Conservation (phyloP, 176 grass and related monocot species). For the Aegilops tauschii region DNA sequence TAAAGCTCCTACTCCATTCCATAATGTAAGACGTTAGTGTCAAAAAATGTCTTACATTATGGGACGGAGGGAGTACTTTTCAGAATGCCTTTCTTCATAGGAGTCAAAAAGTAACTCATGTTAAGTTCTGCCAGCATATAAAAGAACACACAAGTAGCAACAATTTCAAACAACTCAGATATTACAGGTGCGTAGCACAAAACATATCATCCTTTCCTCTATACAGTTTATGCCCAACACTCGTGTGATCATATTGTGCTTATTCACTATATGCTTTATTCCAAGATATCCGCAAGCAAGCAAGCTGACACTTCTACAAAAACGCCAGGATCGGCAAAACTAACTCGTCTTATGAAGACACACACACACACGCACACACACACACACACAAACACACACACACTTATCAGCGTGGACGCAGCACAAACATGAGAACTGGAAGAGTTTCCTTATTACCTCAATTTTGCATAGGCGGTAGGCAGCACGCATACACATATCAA, state of each 20-base stretch:
- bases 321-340: not conserved
- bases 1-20: not conserved
- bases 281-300: not conserved
- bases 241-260: not conserved
- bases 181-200: not conserved
- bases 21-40: too few relatives aligned
- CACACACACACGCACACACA: not conserved
- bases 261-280: conserved; percentile 6
- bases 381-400: not conserved
- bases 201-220: not conserved
- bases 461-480: not conserved
- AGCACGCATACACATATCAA: conserved; percentile 8
- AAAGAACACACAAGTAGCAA: not conserved
- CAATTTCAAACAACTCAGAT: not conserved
- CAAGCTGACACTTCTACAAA: not conserved
- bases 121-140: not conserved
- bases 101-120: not conserved
- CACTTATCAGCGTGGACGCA: not conserved
- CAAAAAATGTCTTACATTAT: too few relatives aligned
- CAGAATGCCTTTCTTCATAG: not conserved
- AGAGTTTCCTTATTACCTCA: not conserved
- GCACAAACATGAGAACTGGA: not conserved
- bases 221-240: not conserved
- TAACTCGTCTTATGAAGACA: not conserved
- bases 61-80: not conserved